phyloP scores from a whole-genome alignment of 257 asterid species.

The Scutellaria minor region DNA sequence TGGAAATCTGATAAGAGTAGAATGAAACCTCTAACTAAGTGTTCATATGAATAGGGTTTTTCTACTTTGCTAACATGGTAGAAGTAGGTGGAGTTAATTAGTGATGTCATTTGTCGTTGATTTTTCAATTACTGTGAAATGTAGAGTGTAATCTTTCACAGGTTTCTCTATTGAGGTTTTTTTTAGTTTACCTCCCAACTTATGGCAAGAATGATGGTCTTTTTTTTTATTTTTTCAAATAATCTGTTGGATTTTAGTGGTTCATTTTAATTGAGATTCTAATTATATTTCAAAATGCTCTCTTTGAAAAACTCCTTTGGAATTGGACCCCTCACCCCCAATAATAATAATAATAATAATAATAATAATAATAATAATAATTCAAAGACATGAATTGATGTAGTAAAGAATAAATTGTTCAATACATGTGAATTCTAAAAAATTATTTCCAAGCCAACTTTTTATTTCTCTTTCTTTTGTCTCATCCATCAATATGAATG shows the following conservation, averaged over 20 bases:
- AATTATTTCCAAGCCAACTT: background rate
- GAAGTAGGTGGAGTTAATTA: slow-evolving; percentile 35
- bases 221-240: slow-evolving; percentile 8
- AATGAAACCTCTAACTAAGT: slow-evolving; percentile 39
- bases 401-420: background rate
- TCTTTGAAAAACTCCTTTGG: too few species aligned
- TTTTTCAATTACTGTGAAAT: slow-evolving; percentile 21
- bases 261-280: slow-evolving; percentile 16
- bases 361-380: too few species aligned
- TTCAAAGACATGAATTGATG: too few species aligned
- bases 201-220: slow-evolving; percentile 27
- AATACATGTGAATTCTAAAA: slow-evolving; percentile 23
- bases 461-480: background rate
- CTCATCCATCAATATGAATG: too few species aligned
- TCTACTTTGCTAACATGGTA: slow-evolving; percentile 48
- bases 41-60: slow-evolving; percentile 48
- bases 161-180: slow-evolving; percentile 37
- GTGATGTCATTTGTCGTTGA: background rate
- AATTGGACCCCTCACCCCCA: too few species aligned
- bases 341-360: too few species aligned
- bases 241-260: slow-evolving; percentile 27
- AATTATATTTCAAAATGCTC: background rate
- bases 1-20: slow-evolving; percentile 54
- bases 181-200: slow-evolving; percentile 43
- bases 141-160: slow-evolving; percentile 33